Conservation (phyloP, 2,329 filamentous ascomycete genomes). For the Diaporthe eres region DNA sequence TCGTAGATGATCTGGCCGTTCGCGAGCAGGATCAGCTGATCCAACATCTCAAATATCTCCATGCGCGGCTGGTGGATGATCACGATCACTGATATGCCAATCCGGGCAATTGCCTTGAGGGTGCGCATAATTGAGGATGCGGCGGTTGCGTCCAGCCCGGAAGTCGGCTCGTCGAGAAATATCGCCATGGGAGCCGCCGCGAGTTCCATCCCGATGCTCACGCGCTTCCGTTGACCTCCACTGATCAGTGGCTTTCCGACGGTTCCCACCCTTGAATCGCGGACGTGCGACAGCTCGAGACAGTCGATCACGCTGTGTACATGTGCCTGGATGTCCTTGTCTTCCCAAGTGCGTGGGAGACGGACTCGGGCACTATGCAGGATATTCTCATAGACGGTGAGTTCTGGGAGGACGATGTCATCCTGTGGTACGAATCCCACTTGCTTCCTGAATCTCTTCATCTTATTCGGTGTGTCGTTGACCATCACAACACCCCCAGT, state of each 20-base stretch:
- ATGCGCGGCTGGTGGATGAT: constrained; percentile 73
- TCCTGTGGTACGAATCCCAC: constrained; percentile 75
- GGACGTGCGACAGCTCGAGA: constrained; percentile 65
- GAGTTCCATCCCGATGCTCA: constrained; percentile 72
- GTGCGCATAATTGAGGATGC: constrained; percentile 69
- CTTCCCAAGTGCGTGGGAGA: constrained; percentile 65
- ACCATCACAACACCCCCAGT: constrained; percentile 66
- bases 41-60: constrained; percentile 71
- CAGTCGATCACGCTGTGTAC: constrained; percentile 71
- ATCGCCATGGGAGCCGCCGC: constrained; percentile 69
- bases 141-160: constrained; percentile 67
- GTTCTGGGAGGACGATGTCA: constrained; percentile 70
- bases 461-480: constrained; percentile 63
- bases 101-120: constrained; percentile 65
- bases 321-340: constrained; percentile 63
- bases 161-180: constrained; percentile 68
- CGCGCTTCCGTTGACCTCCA: constrained; percentile 69
- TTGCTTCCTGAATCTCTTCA: constrained; percentile 69
- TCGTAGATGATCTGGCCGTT: constrained; percentile 70
- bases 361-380: constrained; percentile 70
- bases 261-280: constrained; percentile 66
- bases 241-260: constrained; percentile 66
- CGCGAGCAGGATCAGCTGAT: constrained; percentile 68
- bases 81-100: constrained; percentile 70
- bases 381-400: constrained; percentile 75